phyloP scores from a whole-genome alignment of 106 monocot species.

The Vanilla planifolia region DNA sequence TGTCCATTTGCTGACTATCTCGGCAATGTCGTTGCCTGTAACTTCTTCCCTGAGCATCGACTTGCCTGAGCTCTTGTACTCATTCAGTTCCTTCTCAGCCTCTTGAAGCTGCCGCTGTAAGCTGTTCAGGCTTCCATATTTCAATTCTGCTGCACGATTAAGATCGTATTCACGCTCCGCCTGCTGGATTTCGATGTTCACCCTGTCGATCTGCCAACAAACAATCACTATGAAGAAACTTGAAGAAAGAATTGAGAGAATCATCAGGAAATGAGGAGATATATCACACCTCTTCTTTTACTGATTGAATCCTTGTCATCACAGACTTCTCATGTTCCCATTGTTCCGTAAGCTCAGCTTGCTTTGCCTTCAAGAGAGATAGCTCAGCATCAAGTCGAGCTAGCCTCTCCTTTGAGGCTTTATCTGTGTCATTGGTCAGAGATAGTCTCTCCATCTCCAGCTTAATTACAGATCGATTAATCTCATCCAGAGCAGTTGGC shows the following conservation, averaged over 20 bases:
- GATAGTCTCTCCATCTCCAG: constrained; percentile 97
- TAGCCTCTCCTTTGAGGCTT: constrained; percentile 90
- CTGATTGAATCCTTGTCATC: constrained; percentile 87
- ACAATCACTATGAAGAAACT: not conserved
- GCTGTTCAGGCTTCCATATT: constrained; percentile 91
- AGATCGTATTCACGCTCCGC: constrained; percentile 98
- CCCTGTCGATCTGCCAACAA: constrained; percentile 82
- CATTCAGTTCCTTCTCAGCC: constrained; percentile 82
- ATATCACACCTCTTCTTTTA: constrained; percentile 88
- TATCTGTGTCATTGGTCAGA: constrained; percentile 91
- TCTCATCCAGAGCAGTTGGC: constrained; percentile 94
- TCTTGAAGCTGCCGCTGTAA: constrained; percentile 76
- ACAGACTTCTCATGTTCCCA: constrained; percentile 96
- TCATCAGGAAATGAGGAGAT: not conserved
- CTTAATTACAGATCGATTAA: constrained; percentile 89
- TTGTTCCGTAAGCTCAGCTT: constrained; percentile 76
- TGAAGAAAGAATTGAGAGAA: not conserved
- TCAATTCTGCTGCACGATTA: constrained; percentile 90
- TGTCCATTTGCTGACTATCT: constrained; percentile 98
- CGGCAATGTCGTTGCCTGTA: constrained; percentile 85
- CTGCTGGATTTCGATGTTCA: constrained; percentile 94
- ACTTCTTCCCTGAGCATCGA: constrained; percentile 98
- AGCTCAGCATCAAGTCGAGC: constrained; percentile 79
- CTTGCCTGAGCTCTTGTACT: constrained; percentile 86
- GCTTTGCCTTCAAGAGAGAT: constrained; percentile 68